Percentiles rank a stretch among this genome's conserved stretches.
phyloP scores from a whole-genome alignment of 805 yeast species.

The Gaillardinia entomophila region DNA sequence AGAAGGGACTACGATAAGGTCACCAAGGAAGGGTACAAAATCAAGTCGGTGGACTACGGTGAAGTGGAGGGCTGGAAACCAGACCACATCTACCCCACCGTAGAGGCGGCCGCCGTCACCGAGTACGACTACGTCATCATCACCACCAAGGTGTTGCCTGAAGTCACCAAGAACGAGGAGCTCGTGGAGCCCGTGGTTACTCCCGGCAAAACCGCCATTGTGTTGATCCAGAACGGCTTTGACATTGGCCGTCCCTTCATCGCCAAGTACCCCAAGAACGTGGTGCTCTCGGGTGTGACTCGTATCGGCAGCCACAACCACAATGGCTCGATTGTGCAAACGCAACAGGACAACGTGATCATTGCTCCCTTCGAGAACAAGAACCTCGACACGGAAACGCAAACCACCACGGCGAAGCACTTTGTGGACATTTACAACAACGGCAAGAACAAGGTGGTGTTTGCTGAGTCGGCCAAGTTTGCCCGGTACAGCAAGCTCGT shows the following conservation, averaged over 20 bases:
- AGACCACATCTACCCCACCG: constrained; percentile 35
- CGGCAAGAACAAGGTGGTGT: constrained; percentile 33
- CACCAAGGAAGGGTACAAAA: constrained; percentile 46
- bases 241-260: constrained; percentile 55
- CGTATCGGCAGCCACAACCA: constrained; percentile 55
- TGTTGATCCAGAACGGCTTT: constrained; percentile 63
- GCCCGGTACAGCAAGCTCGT: constrained; percentile 64
- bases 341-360: constrained; percentile 43
- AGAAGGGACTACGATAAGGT: constrained; percentile 61
- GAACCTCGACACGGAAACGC: constrained; percentile 21
- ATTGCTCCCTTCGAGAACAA: constrained; percentile 49
- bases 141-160: constrained; percentile 63
- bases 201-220: constrained; percentile 35
- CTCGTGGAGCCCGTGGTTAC: constrained; percentile 44
- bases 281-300: constrained; percentile 58
- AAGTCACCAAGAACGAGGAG: constrained; percentile 48
- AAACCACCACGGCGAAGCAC: constrained; percentile 30
- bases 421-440: constrained; percentile 43
- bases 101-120: constrained; percentile 36
- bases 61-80: constrained; percentile 51
- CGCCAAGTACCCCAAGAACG: constrained; percentile 43
- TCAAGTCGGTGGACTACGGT: constrained; percentile 63
- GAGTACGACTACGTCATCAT: constrained; percentile 54
- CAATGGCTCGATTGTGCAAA: constrained; percentile 44
- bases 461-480: constrained; percentile 41